Percentiles rank a stretch among this genome's conserved stretches.
Evolutionary conservation across 106 monocot species (phyloP).

Genomic region (Chionographis japonica): DNA sequence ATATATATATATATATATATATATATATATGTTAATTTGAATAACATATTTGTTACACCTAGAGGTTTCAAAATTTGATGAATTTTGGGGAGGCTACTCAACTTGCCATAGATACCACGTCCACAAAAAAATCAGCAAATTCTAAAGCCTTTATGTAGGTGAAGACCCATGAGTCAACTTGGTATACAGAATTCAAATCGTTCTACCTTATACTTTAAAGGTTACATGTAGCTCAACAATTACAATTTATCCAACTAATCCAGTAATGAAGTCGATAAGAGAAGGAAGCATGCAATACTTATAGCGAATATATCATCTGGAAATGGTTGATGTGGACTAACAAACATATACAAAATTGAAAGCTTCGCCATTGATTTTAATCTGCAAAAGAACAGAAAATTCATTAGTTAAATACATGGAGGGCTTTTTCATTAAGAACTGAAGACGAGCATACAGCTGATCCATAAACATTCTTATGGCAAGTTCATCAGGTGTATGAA

Average conservation of each 20-base stretch:
- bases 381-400: constrained; percentile 17
- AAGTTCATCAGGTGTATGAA: constrained; percentile 24
- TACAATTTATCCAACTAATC: no score
- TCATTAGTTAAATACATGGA: not conserved
- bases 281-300: constrained; percentile 13
- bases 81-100: no score
- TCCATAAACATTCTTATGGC: constrained; percentile 30
- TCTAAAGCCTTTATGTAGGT: no score
- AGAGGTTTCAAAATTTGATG: no score
- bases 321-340: constrained; percentile 38
- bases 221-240: no score
- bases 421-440: not conserved
- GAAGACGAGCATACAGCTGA: constrained; percentile 27
- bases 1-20: no score
- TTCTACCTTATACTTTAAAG: no score
- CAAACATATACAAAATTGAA: constrained; percentile 32
- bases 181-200: not conserved
- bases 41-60: no score
- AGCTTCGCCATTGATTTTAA: constrained; percentile 41
- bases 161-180: not conserved
- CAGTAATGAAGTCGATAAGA: not conserved
- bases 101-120: no score
- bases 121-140: no score
- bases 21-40: no score
- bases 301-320: constrained; percentile 38